Conservation (phyloP, 768 basidiomycete genomes). For the Suillus sp. region DNA sequence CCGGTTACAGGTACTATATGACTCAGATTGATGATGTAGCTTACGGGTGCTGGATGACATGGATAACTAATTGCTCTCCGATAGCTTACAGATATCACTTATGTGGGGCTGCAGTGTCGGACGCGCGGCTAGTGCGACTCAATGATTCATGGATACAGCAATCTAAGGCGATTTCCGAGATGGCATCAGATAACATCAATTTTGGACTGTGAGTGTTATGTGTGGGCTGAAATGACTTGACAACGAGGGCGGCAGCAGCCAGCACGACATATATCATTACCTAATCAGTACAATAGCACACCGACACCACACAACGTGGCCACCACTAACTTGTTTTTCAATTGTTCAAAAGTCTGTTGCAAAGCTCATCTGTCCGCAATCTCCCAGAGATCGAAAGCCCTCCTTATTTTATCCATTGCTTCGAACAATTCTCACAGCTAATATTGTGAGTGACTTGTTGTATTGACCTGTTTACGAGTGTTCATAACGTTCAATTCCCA, state of each 20-base stretch:
- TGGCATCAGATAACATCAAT: too few species aligned
- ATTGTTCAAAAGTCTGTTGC: background rate
- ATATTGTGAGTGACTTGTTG: slow-evolving; percentile 21
- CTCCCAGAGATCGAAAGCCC: background rate
- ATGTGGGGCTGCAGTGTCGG: too few species aligned
- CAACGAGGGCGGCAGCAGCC: background rate
- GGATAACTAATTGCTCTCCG: too few species aligned
- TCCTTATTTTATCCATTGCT: background rate
- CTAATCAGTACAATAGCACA: slow-evolving; percentile 5
- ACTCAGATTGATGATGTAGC: too few species aligned
- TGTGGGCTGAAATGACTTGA: too few species aligned
- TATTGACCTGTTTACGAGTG: slow-evolving; percentile 34
- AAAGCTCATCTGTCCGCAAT: background rate
- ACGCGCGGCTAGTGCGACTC: too few species aligned
- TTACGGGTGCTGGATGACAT: background rate
- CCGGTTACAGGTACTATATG: too few species aligned
- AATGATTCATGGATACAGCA: too few species aligned
- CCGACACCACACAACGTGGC: slow-evolving; percentile 3
- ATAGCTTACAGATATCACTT: too few species aligned
- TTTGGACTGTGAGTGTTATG: too few species aligned
- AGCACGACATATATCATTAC: background rate
- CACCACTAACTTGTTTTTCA: background rate
- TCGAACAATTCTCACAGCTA: slow-evolving; percentile 5
- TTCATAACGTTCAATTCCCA: slow-evolving; percentile 20
- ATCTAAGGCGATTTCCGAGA: too few species aligned